Evolutionary conservation across 306 rosid genomes (phyloP).

Genomic region (Cicer arietinum): DNA sequence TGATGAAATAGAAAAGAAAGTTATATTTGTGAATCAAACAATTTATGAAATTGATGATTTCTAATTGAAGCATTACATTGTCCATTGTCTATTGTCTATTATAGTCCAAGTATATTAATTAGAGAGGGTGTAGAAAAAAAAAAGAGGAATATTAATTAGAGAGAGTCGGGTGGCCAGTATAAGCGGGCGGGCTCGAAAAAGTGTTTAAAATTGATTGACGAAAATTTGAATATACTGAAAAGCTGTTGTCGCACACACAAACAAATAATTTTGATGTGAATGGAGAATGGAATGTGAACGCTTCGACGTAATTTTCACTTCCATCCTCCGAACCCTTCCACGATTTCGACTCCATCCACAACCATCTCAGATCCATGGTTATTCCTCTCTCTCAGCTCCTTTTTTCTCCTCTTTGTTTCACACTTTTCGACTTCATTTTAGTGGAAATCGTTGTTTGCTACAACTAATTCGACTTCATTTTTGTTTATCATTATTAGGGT

Average conservation of each 20-base stretch:
- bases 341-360: slow-evolving; percentile 60
- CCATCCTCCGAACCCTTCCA: slow-evolving; percentile 44
- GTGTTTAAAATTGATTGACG: not conserved
- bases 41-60: too few relatives aligned
- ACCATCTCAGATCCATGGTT: slow-evolving; percentile 70
- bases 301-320: slow-evolving; percentile 9
- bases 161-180: too few relatives aligned
- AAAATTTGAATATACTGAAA: not conserved
- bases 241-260: not conserved
- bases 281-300: slow-evolving; percentile 48
- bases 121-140: too few relatives aligned
- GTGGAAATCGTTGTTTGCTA: not conserved
- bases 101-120: too few relatives aligned
- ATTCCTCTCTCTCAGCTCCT: not conserved
- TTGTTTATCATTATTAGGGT: not conserved
- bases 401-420: not conserved
- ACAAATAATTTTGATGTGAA: not conserved
- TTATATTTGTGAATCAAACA: too few relatives aligned
- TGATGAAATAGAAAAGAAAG: too few relatives aligned
- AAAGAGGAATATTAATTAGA: too few relatives aligned
- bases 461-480: not conserved
- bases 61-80: too few relatives aligned
- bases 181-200: too few relatives aligned
- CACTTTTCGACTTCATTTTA: not conserved
- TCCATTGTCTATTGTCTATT: too few relatives aligned